Evolutionary conservation across 306 rosid genomes (phyloP), one percentile per base, ranked within the genome.

Genomic region (Quercus aquifolioides): DNA sequence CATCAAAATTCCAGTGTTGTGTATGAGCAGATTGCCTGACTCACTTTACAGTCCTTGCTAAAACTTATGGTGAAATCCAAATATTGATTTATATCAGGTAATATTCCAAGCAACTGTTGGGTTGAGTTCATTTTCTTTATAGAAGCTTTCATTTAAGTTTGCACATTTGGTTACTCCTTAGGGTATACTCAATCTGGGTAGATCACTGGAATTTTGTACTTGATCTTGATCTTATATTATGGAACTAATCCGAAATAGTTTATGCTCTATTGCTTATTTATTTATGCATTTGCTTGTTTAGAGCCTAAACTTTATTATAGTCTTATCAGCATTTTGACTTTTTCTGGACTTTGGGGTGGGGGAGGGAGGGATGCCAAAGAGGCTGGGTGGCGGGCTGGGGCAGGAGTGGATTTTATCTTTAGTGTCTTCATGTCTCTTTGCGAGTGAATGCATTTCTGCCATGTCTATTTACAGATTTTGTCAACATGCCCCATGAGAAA

Each of bases 61-160:
- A 77, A 79, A 85, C 84, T 72, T 86, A 55, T 80, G 91, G 91
- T 89, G 94, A 84, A 82, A 79, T 85, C 83, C 81, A 75, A 87
- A 62, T 84, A 80, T 80, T 82, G 87, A 81, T 85, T 81, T 86
- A 49, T 55, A 84, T 82, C 94, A 92, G 99, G 99, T 95, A 95
- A 89, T 85, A 78, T 84, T 83, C 71, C 80, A 67, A 81, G 79
- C 65, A 83, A 81, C 87, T 85, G 80, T 51, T 79, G 74, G 85
- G 87, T 72, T 70, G 74, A 64, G 85, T 78, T 78, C 74, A 30
- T 81, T 74, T 68, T 79, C 33, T 86, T 57, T 70, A 75, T 84
- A 80, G 83, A 78, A 74, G 75, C 69, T 69, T 49, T 76, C 78
- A 64, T 52, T 75, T 67, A 55, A 65, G 49, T 19, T 1, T 58